Base-by-base conservation (phyloP, 495 filamentous ascomycete species). In the Aspergillus carlsbadensis region DNA sequence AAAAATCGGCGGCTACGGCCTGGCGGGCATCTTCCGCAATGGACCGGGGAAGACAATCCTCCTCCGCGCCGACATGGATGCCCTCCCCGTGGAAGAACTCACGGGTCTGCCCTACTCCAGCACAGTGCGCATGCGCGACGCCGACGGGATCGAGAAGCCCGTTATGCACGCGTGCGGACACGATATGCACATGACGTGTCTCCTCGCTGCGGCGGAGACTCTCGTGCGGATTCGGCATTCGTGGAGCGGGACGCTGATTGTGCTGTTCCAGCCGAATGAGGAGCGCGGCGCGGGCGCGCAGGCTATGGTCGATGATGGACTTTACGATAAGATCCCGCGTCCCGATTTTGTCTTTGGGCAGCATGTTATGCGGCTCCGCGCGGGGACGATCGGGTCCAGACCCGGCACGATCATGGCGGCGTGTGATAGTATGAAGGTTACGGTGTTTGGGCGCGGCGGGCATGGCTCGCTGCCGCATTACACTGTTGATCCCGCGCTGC, bases 141-240 rank as follows among this genome's bases (percentile, higher is more conserved):
- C 68, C 8, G 72, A 77, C 21, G 74, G 72, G 0, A 41, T 65
- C 10, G 69, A 73, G 34, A 78, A 78, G 42, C 78, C 78, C 0
- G 77, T 80, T 4, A 82, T 82, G 80, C 80, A 81, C 55, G 80
- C 80, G 13, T 81, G 81, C 48, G 81, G 79, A 2, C 81, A 84
- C 61, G 81, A 84, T 40, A 80, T 83, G 74, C 81, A 84, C 34
- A 71, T 84, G 3, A 81, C 81, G 0, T 79, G 73, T 58, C 71
- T 83, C 0, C 69, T 83, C 3, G 81, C 78, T 0, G 74, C 78
- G 0, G 72, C 79, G 0, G 78, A 83, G 44, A 59, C 57, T 0
- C 65, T 82, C 0, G 65, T 56, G 7, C 57, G 54, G 3, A 60
- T 58, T 5, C 67, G 50, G 37, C 35, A 70, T 21, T 22, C 57